Base-by-base conservation (phyloP, 495 filamentous ascomycete genomes). In the Tuber microsphaerosporum region DNA sequence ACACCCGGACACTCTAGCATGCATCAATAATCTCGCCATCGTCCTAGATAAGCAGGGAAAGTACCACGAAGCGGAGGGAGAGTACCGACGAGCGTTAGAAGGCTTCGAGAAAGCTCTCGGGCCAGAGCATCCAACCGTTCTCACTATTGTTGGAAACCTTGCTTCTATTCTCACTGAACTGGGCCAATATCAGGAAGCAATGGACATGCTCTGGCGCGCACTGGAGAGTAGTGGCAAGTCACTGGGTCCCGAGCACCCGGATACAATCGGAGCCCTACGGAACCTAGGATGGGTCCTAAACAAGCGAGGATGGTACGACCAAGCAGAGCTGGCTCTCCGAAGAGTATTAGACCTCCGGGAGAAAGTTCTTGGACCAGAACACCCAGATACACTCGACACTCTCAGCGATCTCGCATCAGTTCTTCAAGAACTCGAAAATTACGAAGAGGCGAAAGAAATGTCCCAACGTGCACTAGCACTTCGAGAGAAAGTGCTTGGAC, bases 381-480 rank as follows among this genome's bases (percentile, higher is more conserved):
- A 82, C 51, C 79, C 79, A 7, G 72, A 71, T 31, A 81, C 80
- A 8, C 70, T 81, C n/a, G 51, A 39, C 5, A 73, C 75, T 39
- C 39, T 76, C 43, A 74, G 77, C 69, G 76, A 74, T 72, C 72
- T 82, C 14, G 81, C 77, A 43, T 41, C 72, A 1, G 69, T 82
- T 14, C 72, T 84, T 22, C 2, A 61, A 4, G 48, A 72, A 8
- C 72, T 82, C 72, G 81, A 77, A 26, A 73, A 77, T 44, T 75
- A 82, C 20, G 79, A 79, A 69, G 75, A 77, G 56, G 81, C 82
- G 26, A 71, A 75, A 69, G 77, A 85, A 70, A 75, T 71, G 74
- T 76, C 74, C 73, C 76, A 51, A 46, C 75, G 68, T 42, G 73
- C 80, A 39, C 56, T 84, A 16, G 51, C 56, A 22, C 71, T 75